phyloP scores from a whole-genome alignment of 306 rosid genomes.

The Cicer cuneatum region DNA sequence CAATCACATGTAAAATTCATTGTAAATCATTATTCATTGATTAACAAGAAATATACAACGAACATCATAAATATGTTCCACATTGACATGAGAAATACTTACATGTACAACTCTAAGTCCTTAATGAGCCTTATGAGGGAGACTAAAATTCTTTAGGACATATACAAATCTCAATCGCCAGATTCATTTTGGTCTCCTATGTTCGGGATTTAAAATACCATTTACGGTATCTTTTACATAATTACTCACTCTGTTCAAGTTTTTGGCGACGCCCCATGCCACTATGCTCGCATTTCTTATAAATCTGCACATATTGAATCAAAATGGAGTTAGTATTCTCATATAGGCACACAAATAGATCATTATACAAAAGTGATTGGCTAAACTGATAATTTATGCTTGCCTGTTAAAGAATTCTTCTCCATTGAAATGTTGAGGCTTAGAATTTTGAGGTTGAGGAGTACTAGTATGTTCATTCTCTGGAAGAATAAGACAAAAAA shows the following conservation, averaged over 20 bases:
- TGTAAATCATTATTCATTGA: too few relatives aligned
- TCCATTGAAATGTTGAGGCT: constrained; percentile 51
- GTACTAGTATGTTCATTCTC: constrained; percentile 50
- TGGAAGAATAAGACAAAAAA: constrained; percentile 31
- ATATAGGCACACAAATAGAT: neutral
- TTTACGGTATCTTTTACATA: constrained; percentile 58
- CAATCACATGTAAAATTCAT: too few relatives aligned
- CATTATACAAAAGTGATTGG: too few relatives aligned
- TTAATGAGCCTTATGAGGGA: neutral
- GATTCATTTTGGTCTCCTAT: constrained; percentile 61
- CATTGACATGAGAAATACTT: too few relatives aligned
- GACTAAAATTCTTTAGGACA: neutral
- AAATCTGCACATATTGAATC: constrained; percentile 54
- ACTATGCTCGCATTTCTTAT: constrained; percentile 66
- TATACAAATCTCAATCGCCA: neutral
- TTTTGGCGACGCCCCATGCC: constrained; percentile 69
- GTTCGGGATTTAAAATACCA: constrained; percentile 51
- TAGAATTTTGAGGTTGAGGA: constrained; percentile 55
- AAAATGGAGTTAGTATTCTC: neutral
- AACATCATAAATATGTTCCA: neutral
- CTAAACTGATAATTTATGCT: constrained; percentile 30
- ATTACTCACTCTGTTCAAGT: constrained; percentile 63
- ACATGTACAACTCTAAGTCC: too few relatives aligned
- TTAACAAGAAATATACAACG: too few relatives aligned
- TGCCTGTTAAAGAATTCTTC: constrained; percentile 74